Conservation (phyloP, 768 basidiomycete genomes). For the Lactarius psammicola region DNA sequence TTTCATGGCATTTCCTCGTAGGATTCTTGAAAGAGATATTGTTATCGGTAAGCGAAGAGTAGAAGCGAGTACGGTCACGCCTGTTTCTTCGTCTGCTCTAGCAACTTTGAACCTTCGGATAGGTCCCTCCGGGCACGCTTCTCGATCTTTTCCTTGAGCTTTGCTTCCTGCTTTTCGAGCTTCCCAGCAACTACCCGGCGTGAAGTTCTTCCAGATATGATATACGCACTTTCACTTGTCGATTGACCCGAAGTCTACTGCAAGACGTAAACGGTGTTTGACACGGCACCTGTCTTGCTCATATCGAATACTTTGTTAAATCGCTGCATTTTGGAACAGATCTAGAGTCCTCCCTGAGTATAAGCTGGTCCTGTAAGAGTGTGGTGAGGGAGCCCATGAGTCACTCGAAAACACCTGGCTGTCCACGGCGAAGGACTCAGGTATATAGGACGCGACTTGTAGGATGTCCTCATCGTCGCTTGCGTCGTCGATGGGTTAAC, state of each 20-base stretch:
- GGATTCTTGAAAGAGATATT: slow-evolving; percentile 56
- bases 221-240: slow-evolving; percentile 83
- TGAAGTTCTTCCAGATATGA: slow-evolving; percentile 57
- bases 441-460: slow-evolving; percentile 66
- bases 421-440: too few species aligned
- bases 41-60: slow-evolving; percentile 2
- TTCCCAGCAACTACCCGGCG: slow-evolving; percentile 94
- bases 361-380: slow-evolving; percentile 64
- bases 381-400: slow-evolving; percentile 64
- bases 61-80: slow-evolving; percentile 38
- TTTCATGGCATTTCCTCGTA: slow-evolving; percentile 99
- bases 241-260: slow-evolving; percentile 86
- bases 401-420: slow-evolving; percentile 62
- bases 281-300: slow-evolving; percentile 74
- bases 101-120: slow-evolving; percentile 93
- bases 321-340: slow-evolving; percentile 66
- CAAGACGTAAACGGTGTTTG: slow-evolving; percentile 75
- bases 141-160: slow-evolving; percentile 96
- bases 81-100: slow-evolving; percentile 91
- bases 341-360: slow-evolving; percentile 50
- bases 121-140: slow-evolving; percentile 88
- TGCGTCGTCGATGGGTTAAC: slow-evolving; percentile 85
- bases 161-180: slow-evolving; percentile 95
- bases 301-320: slow-evolving; percentile 87
- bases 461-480: slow-evolving; percentile 86